Evolutionary conservation across 2,329 filamentous ascomycete genomes (phyloP).

Genomic region (Phaeosphaeriaceae sp.): DNA sequence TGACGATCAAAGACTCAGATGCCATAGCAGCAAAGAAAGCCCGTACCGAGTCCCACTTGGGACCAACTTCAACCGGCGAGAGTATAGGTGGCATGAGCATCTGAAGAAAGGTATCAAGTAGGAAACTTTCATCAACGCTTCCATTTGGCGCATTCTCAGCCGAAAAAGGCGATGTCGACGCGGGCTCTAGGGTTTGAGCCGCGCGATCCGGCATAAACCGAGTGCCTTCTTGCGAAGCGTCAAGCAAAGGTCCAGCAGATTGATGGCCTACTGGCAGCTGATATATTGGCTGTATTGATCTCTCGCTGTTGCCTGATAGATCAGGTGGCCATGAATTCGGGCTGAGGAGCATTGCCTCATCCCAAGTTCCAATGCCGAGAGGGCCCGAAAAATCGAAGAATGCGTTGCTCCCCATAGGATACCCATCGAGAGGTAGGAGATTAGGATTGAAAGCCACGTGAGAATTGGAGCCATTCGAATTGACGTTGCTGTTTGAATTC

Average conservation of each 20-base stretch:
- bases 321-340: constrained; percentile 41
- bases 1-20: constrained; percentile 55
- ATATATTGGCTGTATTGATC: constrained; percentile 21
- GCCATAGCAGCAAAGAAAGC: constrained; percentile 59
- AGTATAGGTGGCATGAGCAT: constrained; percentile 62
- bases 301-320: constrained; percentile 6
- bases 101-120: constrained; percentile 59
- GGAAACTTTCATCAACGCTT: constrained; percentile 41
- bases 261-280: constrained; percentile 25
- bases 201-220: constrained; percentile 22
- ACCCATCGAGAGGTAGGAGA: constrained; percentile 24
- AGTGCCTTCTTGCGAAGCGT: constrained; percentile 16
- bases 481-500: constrained; percentile 8
- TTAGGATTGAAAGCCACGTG: constrained; percentile 19
- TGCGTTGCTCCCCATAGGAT: constrained; percentile 19
- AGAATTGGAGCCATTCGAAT: constrained; percentile 9
- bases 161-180: constrained; percentile 40
- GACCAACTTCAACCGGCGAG: constrained; percentile 59
- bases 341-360: constrained; percentile 41
- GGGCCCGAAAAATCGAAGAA: constrained; percentile 40
- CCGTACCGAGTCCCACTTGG: constrained; percentile 60
- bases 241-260: constrained; percentile 7
- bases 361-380: constrained; percentile 36
- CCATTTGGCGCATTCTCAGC: constrained; percentile 28
- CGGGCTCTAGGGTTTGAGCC: constrained; percentile 21